These are phyloP conservation scores for Acanthamoeba triangularis DNA, from an alignment of 208 protist species.

Conservation along the genomic window DNA sequence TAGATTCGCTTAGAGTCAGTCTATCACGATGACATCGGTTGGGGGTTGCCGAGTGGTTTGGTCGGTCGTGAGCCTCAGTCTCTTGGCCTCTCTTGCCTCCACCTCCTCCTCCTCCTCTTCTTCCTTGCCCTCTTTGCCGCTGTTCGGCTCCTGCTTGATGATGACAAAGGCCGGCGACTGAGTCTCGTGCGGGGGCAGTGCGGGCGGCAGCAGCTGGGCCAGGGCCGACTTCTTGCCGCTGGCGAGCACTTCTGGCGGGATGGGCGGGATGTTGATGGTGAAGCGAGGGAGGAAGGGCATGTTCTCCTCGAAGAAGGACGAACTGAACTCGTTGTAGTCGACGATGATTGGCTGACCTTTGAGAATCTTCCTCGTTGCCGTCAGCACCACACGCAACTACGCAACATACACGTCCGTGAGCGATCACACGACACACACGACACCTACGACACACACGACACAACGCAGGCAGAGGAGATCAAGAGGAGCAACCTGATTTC, in stretches of 20 bases:
- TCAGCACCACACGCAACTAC: constrained; percentile 45
- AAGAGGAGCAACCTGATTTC: background rate
- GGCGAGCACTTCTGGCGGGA: constrained; percentile 3
- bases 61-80: background rate
- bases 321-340: constrained; percentile 66
- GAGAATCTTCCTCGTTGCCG: background rate
- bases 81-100: background rate
- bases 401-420: too few species aligned
- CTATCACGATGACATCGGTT: background rate
- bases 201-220: background rate
- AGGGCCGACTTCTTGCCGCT: constrained; percentile 52
- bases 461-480: background rate
- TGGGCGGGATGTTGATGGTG: constrained; percentile 28
- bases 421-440: background rate
- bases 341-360: constrained; percentile 66
- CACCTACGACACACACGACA: background rate
- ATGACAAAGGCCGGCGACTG: background rate
- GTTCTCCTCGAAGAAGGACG: constrained; percentile 74
- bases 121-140: background rate
- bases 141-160: background rate
- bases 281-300: constrained; percentile 41
- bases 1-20: background rate
- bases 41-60: background rate
- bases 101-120: background rate
- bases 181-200: background rate